Percentiles rank a stretch among this genome's conserved stretches.
Evolutionary conservation across 2,329 filamentous ascomycete species (phyloP).

Genomic region (Penicillium sp.): DNA sequence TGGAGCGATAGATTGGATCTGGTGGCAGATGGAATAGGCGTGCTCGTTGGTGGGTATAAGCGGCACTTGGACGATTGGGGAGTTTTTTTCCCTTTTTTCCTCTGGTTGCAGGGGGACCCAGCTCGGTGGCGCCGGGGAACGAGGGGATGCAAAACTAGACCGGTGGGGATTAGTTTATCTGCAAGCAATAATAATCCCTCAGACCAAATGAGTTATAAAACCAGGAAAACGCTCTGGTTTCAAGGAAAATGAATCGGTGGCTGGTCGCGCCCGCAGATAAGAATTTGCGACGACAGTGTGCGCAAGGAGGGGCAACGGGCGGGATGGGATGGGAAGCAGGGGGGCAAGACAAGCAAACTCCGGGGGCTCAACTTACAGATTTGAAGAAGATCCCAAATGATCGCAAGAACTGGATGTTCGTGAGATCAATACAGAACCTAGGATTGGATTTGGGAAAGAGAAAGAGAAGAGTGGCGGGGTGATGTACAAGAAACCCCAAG

Average conservation of each 20-base stretch:
- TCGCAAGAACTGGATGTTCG: not conserved
- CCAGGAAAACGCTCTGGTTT: not conserved
- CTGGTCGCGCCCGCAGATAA: slow-evolving; percentile 9
- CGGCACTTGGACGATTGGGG: slow-evolving; percentile 7
- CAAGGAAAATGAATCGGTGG: not conserved
- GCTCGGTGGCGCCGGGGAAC: slow-evolving; percentile 20
- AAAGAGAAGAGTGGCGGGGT: not conserved
- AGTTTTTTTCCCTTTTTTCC: not conserved
- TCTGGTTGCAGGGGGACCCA: slow-evolving; percentile 15
- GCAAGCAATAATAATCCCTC: slow-evolving; percentile 10
- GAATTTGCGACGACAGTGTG: slow-evolving; percentile 21
- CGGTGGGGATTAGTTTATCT: slow-evolving; percentile 21
- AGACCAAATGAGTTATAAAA: not conserved
- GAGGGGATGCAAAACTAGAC: slow-evolving; percentile 23
- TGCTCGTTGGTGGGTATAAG: slow-evolving; percentile 6
- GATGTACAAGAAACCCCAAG: not conserved
- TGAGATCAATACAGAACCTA: not conserved
- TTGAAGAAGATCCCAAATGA: not conserved
- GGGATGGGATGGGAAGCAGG: slow-evolving; percentile 5
- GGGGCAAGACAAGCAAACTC: not conserved
- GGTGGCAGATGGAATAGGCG: not conserved
- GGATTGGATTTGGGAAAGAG: not conserved
- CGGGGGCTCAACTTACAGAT: not conserved
- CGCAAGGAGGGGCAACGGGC: slow-evolving; percentile 20
- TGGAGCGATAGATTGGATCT: not conserved